Conservation (phyloP, 2,329 filamentous ascomycete genomes). For the Cladophialophora bantiana region DNA sequence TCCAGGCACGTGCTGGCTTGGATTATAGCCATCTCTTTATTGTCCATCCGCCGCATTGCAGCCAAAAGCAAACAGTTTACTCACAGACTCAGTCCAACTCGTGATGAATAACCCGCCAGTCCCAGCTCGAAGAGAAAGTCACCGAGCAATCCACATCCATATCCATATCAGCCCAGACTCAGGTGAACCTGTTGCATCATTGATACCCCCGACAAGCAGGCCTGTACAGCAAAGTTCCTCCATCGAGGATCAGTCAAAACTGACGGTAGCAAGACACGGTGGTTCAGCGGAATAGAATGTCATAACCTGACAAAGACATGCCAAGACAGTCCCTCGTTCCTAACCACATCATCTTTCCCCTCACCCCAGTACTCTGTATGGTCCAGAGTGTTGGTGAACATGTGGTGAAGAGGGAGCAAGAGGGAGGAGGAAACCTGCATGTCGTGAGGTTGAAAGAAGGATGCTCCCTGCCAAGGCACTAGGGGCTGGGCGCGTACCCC, state of each 20-base stretch:
- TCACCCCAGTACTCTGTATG: neutral
- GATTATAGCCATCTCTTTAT: neutral
- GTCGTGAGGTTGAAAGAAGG: conserved; percentile 10
- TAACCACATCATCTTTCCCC: neutral
- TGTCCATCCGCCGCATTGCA: neutral
- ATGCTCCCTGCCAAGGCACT: conserved; percentile 10
- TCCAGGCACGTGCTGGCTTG: neutral
- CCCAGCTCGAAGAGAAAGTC: neutral
- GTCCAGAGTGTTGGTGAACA: neutral
- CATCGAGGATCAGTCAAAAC: neutral
- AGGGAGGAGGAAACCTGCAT: neutral
- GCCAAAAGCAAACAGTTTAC: neutral
- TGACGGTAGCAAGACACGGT: neutral
- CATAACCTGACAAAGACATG: neutral
- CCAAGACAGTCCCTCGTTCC: neutral
- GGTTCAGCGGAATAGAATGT: neutral
- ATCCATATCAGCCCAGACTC: neutral
- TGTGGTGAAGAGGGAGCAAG: neutral
- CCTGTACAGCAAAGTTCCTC: neutral
- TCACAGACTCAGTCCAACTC: conserved; percentile 1
- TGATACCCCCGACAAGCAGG: neutral
- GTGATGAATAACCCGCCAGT: neutral
- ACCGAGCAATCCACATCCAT: neutral
- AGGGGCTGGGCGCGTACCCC: neutral
- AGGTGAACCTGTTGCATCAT: neutral